Conservation (phyloP, 768 basidiomycete genomes). For the Trametopsis cervina region DNA sequence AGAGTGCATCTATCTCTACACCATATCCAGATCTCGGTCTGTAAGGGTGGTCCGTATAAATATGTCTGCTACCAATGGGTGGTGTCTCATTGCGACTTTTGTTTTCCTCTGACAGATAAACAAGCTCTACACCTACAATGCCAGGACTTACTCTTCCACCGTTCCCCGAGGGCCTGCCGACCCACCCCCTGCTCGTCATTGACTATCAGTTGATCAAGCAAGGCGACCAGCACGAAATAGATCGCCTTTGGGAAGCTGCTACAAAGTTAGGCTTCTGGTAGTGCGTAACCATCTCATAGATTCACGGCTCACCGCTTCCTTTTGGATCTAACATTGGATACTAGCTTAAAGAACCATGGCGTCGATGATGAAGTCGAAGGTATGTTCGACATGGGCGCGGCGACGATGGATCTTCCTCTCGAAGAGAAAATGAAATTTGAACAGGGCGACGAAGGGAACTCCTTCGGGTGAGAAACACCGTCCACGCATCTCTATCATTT, state of each 20-base stretch:
- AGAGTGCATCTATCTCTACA: too few species aligned
- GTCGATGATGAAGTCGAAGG: conserved; percentile 28
- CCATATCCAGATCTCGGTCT: too few species aligned
- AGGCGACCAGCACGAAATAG: conserved; percentile 31
- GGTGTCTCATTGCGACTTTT: too few species aligned
- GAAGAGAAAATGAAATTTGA: conserved; percentile 38
- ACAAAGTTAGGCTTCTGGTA: conserved; percentile 50
- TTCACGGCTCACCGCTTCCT: not conserved
- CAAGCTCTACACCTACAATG: too few species aligned
- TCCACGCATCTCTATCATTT: too few species aligned
- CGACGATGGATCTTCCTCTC: conserved; percentile 32
- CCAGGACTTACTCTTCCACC: conserved; percentile 23
- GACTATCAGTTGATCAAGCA: conserved; percentile 34
- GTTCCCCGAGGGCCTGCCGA: conserved; percentile 38
- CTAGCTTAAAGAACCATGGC: conserved; percentile 41
- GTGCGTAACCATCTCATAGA: conserved; percentile 24
- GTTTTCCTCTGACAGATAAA: too few species aligned
- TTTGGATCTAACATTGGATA: not conserved
- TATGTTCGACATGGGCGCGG: conserved; percentile 38
- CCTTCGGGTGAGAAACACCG: conserved; percentile 28
- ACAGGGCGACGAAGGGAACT: conserved; percentile 34
- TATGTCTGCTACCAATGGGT: too few species aligned
- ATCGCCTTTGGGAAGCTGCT: conserved; percentile 41
- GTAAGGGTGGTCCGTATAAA: too few species aligned
- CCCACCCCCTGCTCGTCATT: conserved; percentile 40